Percentiles rank a stretch among this genome's conserved stretches.
Evolutionary conservation across 305 asterid species (phyloP).

Genomic region (Fraxinus velutina): DNA sequence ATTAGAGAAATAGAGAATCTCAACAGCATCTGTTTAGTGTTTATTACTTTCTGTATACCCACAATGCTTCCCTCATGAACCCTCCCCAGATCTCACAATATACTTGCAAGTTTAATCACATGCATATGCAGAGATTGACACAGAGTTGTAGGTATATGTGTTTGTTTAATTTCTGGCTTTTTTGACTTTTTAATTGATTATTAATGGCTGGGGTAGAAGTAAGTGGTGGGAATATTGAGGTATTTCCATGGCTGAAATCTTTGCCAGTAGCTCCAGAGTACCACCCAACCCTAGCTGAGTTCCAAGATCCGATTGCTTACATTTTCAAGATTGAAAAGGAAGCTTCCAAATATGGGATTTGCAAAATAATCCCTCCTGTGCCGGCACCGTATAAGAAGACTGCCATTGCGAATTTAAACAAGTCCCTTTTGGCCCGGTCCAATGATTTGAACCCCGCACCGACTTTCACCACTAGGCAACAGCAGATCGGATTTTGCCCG

Average conservation of each 20-base stretch:
- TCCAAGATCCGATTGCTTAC: conserved; percentile 97
- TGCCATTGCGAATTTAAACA: conserved; percentile 61
- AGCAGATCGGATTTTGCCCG: conserved; percentile 98
- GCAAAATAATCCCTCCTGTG: conserved; percentile 93
- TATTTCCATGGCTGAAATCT: conserved; percentile 77
- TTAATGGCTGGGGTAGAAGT: conserved; percentile 65
- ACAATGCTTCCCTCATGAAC: conserved; percentile 41
- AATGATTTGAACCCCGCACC: conserved; percentile 44
- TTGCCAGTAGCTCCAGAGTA: conserved; percentile 95
- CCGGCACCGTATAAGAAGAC: conserved; percentile 61
- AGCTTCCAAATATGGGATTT: conserved; percentile 88
- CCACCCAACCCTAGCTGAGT: conserved; percentile 84
- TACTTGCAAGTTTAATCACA: conserved; percentile 8
- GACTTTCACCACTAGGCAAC: conserved; percentile 92
- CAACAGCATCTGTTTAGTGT: conserved; percentile 27
- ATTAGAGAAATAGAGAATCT: conserved; percentile 42
- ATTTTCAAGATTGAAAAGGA: conserved; percentile 95
- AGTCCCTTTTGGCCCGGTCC: conserved; percentile 70
- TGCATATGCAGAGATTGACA: conserved; percentile 27
- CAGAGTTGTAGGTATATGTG: conserved; percentile 15
- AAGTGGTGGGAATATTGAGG: conserved; percentile 59
- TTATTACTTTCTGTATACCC: conserved; percentile 18
- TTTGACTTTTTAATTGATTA: conserved; percentile 10
- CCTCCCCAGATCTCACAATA: conserved; percentile 54
- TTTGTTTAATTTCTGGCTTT: conserved; percentile 18